Evolutionary conservation across 78 protist species (phyloP), one percentile per base, ranked within the genome.

Genomic region (Polysphondylium violaceum): DNA sequence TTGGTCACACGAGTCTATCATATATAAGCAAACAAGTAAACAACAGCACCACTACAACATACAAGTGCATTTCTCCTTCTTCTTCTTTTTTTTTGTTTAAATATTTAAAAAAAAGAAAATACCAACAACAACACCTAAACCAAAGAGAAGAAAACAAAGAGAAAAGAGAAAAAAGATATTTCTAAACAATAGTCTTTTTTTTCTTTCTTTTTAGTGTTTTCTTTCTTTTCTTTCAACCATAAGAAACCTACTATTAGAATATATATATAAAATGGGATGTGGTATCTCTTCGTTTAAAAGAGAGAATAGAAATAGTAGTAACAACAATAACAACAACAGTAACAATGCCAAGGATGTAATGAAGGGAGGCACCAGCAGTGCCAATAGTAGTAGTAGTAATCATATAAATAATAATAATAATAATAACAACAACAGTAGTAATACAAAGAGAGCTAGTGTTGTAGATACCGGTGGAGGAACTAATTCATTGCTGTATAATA

Each of bases 261-360:
- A 47, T 47, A 47, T 47, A 47, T 47, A 17, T 14, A 56, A 44
- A 44, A 69, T 69, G 76, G 76, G 76, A 25, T 69, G 76, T 69
- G 76, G 76, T 19, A 47, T 69, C 43, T 69, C 76, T n/a, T 69
- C 76, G 3, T 69, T 47, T 16, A 69, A 69, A 29, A 69, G 40
- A 44, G 47, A 69, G 41, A 56, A 14, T 56, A 56, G 63, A 4
- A 56, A 56, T 56, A 40, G 23, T 40, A 69, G 60, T 23, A n/a
- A 41, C 29, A 67, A 36, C 14, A 69, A 23, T 47, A 27, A 11
- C 44, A 47, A 27, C 21, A 14, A 29, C 8, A 40, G 33, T n/a
- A 31, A 27, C 19, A 27, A 25, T 44, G 47, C 40, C 31, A 69
- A 69, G 47, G 60, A 67, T 21, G 74, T 40, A 40, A 17, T 67